These are phyloP conservation scores for Pisolithus orientalis DNA, from an alignment of 768 basidiomycete genomes.

Conservation along the genomic window DNA sequence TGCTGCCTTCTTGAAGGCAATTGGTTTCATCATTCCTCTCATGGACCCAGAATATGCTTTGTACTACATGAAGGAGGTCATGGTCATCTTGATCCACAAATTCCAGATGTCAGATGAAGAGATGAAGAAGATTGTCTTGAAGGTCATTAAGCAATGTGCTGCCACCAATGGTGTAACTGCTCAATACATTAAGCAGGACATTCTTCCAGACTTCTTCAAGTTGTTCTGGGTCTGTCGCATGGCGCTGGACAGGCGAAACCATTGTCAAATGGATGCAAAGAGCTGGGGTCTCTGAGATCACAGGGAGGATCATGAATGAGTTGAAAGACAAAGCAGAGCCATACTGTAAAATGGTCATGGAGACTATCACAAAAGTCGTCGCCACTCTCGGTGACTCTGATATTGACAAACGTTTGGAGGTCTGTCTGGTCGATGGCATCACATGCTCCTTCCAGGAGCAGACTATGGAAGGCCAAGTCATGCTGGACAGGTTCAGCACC, in stretches of 20 bases:
- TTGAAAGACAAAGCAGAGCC: slow-evolving; percentile 61
- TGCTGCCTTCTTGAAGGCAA: no score
- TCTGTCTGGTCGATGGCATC: slow-evolving; percentile 93
- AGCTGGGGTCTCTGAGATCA: slow-evolving; percentile 93
- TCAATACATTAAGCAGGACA: slow-evolving; percentile 94
- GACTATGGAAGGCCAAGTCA: slow-evolving; percentile 97
- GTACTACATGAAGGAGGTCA: no score
- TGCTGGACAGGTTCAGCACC: slow-evolving; percentile 97
- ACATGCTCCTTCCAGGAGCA: slow-evolving; percentile 99
- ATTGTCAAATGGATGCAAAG: slow-evolving; percentile 95
- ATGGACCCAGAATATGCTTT: slow-evolving; percentile 63
- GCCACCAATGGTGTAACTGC: slow-evolving; percentile 97
- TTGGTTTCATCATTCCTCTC: no score
- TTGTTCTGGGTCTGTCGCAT: slow-evolving; percentile 98
- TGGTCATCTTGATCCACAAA: slow-evolving; percentile 72
- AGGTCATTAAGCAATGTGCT: slow-evolving; percentile 98
- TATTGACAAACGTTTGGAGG: slow-evolving; percentile 92
- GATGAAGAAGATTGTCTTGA: slow-evolving; percentile 99
- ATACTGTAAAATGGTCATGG: slow-evolving; percentile 99
- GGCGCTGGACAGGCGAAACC: slow-evolving; percentile 95
- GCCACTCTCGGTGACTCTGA: slow-evolving; percentile 93
- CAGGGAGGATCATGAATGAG: slow-evolving; percentile 68
- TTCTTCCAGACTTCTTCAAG: slow-evolving; percentile 98
- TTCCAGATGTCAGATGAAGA: slow-evolving; percentile 99
- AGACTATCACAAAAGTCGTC: slow-evolving; percentile 97